Evolutionary conservation across 1,139 yeast genomes (phyloP), one percentile per base, ranked within the genome.

Genomic region (Pichia sp.): DNA sequence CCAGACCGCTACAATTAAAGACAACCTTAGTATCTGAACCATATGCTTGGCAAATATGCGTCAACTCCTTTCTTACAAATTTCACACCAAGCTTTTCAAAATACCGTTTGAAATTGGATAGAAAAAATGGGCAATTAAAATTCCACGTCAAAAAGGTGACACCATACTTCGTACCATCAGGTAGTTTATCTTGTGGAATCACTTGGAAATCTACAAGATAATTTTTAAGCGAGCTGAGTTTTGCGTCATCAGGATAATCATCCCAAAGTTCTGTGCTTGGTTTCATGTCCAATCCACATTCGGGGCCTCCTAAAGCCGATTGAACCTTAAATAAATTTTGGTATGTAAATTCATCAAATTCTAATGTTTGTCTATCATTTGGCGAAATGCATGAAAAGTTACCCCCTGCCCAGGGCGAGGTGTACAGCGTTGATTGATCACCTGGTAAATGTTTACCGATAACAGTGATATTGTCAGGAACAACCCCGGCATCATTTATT

Each of bases 361-460:
- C 60, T 44, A 80, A 56, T 1, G 81, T 72, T 7, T 66, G 71
- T 2, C 69, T 66, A 52, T 77, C 82, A 50, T 72, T 71, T 1
- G 79, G 83, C 0, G 85, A 72, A 45, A 81, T 79, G 56, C 82
- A 75, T 3, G 85, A 77, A 56, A 81, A 79, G 60, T 78, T 77
- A 2, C 84, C 86, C n/a, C 86, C 86, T 1, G 90, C 90, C 73
- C 82, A 81, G 1, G 94, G 94, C 1, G 88, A 81, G 2, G 94
- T 80, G 59, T 79, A 85, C 44, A 74, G 68, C 49, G 75, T 73
- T 4, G 85, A 76, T 53, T 75, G 80, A 56, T 85, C 94, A 4
- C 92, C 94, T 2, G 94, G 92, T 42, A 81, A 60, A 52, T 69
- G 73, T 55, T 80, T 75, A 3, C 85, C 90, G 27, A 80, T 55